These are phyloP conservation scores for Trichophyton simii DNA, from an alignment of 2,329 filamentous ascomycete genomes.

Conservation along the genomic window DNA sequence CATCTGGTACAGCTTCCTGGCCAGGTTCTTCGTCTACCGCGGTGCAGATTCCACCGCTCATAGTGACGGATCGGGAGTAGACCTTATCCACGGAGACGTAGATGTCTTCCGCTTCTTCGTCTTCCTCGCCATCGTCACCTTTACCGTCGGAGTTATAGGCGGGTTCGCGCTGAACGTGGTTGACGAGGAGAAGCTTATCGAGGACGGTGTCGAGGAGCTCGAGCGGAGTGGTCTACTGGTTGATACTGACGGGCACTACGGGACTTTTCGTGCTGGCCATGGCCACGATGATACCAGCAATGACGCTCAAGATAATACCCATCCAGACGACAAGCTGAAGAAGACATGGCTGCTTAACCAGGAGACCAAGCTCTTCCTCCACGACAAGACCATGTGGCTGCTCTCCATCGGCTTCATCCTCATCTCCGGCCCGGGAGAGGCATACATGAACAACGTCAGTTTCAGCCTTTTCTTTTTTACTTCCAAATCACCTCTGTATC, in stretches of 20 bases:
- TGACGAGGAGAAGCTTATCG: slow-evolving; percentile 57
- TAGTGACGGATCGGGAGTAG: slow-evolving; percentile 53
- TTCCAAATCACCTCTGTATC: too few relatives aligned
- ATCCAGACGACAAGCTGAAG: slow-evolving; percentile 51
- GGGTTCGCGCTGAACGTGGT: slow-evolving; percentile 63
- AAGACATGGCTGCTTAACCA: slow-evolving; percentile 87
- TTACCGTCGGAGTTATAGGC: slow-evolving; percentile 59
- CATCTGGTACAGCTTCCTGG: slow-evolving; percentile 90
- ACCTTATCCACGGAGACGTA: slow-evolving; percentile 40
- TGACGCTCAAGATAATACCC: slow-evolving; percentile 14
- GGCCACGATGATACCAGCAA: slow-evolving; percentile 3
- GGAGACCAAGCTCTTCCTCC: slow-evolving; percentile 73
- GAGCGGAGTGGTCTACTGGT: slow-evolving; percentile 75
- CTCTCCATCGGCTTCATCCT: slow-evolving; percentile 85
- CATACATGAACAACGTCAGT: slow-evolving; percentile 79
- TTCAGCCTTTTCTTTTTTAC: background rate
- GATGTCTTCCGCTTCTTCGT: slow-evolving; percentile 79
- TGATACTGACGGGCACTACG: slow-evolving; percentile 38
- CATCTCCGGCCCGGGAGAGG: slow-evolving; percentile 87
- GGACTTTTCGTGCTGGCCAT: slow-evolving; percentile 29
- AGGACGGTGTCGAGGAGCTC: slow-evolving; percentile 80
- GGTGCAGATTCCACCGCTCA: slow-evolving; percentile 45
- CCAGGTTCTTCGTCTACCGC: slow-evolving; percentile 41
- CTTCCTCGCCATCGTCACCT: slow-evolving; percentile 63
- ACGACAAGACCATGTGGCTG: slow-evolving; percentile 90